Conservation (phyloP, 2,329 filamentous ascomycete species). For the Cercospora citrullina region DNA sequence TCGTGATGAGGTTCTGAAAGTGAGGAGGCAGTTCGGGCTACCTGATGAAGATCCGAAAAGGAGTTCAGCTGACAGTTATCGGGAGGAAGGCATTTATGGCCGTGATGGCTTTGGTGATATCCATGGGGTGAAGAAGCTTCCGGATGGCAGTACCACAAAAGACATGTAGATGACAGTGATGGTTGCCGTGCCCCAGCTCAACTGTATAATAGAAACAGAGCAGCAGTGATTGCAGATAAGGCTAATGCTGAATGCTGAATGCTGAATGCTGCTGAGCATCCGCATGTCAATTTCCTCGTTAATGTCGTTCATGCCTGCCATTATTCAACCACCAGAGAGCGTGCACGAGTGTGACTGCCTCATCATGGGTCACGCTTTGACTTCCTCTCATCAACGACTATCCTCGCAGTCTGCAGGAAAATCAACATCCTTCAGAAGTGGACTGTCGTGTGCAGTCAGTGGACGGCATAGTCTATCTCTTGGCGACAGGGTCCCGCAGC, state of each 20-base stretch:
- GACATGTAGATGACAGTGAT: conserved; percentile 48
- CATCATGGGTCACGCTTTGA: too few relatives aligned
- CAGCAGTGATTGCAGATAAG: neutral
- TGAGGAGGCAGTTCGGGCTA: conserved; percentile 70
- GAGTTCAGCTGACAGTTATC: conserved; percentile 79
- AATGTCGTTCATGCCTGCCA: neutral
- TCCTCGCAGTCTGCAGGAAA: neutral
- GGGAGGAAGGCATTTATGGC: conserved; percentile 52
- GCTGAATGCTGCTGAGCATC: neutral
- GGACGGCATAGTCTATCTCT: neutral
- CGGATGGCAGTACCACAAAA: conserved; percentile 60
- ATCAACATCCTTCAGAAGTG: neutral
- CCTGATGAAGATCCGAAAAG: conserved; percentile 78
- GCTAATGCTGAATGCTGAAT: neutral
- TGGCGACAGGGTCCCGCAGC: neutral
- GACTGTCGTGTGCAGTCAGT: neutral
- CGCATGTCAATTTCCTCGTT: neutral
- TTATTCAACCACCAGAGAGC: neutral
- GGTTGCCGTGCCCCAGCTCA: neutral
- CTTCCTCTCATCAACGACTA: neutral
- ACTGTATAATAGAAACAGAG: neutral
- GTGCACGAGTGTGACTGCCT: neutral
- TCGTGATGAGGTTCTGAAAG: conserved; percentile 74
- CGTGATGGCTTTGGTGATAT: conserved; percentile 43
- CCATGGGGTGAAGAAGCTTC: conserved; percentile 53